These are phyloP conservation scores for Penicillium sp. DNA, from an alignment of 2,329 filamentous ascomycete species.

Conservation along the genomic window DNA sequence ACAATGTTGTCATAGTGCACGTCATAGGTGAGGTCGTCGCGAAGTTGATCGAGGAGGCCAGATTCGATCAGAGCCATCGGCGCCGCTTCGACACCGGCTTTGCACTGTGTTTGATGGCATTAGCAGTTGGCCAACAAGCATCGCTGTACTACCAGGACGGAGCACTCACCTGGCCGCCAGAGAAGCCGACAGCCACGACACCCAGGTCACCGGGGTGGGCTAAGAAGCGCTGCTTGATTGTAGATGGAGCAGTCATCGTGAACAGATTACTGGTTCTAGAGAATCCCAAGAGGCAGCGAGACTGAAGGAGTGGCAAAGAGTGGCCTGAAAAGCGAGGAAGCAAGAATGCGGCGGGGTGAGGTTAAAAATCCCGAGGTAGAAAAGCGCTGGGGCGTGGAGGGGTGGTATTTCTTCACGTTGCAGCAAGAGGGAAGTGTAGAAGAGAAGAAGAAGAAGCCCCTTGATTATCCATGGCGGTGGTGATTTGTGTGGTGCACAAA, in stretches of 20 bases:
- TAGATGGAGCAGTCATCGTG: conserved; percentile 54
- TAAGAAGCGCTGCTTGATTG: conserved; percentile 70
- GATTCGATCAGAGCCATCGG: conserved; percentile 84
- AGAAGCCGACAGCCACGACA: conserved; percentile 92
- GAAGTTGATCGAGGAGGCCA: conserved; percentile 78
- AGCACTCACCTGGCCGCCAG: conserved; percentile 76
- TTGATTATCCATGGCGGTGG: conserved; percentile 15
- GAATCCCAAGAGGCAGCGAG: not conserved
- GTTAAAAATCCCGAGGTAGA: not conserved
- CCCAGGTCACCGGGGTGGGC: conserved; percentile 74
- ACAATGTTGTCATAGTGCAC: conserved; percentile 79
- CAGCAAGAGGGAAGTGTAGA: not conserved
- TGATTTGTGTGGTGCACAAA: conserved; percentile 10
- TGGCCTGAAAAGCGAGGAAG: not conserved
- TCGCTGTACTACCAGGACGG: not conserved
- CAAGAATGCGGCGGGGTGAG: not conserved
- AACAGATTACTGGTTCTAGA: not conserved
- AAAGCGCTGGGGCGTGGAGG: not conserved
- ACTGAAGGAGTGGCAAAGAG: not conserved
- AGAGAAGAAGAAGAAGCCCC: conserved; percentile 11
- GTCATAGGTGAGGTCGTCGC: conserved; percentile 81
- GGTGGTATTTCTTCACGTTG: not conserved
- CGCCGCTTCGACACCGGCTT: conserved; percentile 85
- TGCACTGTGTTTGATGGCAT: conserved; percentile 62
- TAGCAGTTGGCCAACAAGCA: not conserved